Evolutionary conservation across 306 rosid species (phyloP), one percentile per base, ranked within the genome.

Genomic region (Leucaena leucocephala): DNA sequence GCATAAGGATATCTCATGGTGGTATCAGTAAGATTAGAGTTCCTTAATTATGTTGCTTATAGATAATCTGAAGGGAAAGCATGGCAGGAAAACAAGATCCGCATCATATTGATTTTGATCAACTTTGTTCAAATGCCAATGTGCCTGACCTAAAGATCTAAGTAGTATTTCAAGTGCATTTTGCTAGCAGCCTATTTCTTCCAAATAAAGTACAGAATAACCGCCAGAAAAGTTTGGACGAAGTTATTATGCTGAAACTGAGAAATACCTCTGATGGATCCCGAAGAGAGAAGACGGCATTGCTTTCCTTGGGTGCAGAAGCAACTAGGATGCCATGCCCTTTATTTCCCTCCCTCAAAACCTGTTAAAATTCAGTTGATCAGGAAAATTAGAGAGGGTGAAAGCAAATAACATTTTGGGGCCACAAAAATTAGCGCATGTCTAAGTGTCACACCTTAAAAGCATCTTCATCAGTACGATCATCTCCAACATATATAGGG

Each of bases 381-480:
- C 54, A 48, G 71, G 55, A 46, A 69, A 78, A 57, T 14, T 71
- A 67, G 16, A 42, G 39, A 15, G 33, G 12, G 39, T 14, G 59
- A 21, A 34, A 42, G 52, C 10, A 44, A 68, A 52, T 19, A 10
- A 68, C 21, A 70, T 22, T n/a, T 62, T 68, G 9, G 63, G 27
- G 63, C 39, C 36, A 49, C 46, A 38, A 78, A 78, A 13, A 48
- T 62, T 36, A 58, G 5, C 58, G 67, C 15, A 40, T 39, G 34
- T 17, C 70, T 27, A 43, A 46, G 70, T 40, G 17, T 81, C 83
- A 94, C 98, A 94, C 99, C 93, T 93, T 89, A 67, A 96, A 96
- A 50, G 98, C 98, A 64, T 96, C 99, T 89, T 96, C 99, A 42
- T 96, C 99, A 0, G 99, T 91, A 11, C 91, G 93, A 77, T 96